These are phyloP conservation scores for Geoglossum cookeanum DNA, from an alignment of 2,329 filamentous ascomycete species.

Conservation along the genomic window DNA sequence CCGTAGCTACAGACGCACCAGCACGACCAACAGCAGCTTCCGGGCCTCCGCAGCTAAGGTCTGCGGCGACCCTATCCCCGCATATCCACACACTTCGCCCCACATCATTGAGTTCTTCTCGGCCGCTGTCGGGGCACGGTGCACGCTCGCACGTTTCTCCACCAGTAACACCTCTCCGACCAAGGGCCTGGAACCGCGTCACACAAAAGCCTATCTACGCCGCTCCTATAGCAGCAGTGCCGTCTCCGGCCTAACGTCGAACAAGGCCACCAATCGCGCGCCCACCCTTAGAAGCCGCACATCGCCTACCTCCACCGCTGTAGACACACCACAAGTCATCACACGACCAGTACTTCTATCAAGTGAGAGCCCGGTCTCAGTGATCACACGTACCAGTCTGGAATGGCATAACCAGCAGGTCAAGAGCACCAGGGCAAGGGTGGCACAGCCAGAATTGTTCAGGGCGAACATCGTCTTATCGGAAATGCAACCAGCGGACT, in stretches of 20 bases:
- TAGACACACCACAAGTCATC: constrained; percentile 12
- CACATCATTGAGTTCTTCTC: constrained; percentile 63
- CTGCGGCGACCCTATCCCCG: constrained; percentile 60
- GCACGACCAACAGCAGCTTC: not conserved
- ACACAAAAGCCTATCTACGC: constrained; percentile 52
- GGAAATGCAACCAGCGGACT: constrained; percentile 14
- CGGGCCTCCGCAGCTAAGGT: constrained; percentile 38
- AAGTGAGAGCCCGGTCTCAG: constrained; percentile 84
- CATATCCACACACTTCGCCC: constrained; percentile 48
- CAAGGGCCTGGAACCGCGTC: constrained; percentile 27
- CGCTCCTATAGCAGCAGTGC: not conserved
- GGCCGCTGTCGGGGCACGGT: constrained; percentile 53
- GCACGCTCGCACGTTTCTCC: constrained; percentile 68
- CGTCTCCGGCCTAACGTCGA: not conserved
- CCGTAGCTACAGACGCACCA: not conserved
- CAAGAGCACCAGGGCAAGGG: constrained; percentile 37
- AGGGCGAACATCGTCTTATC: constrained; percentile 72
- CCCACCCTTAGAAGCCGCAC: constrained; percentile 27
- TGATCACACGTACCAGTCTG: constrained; percentile 65
- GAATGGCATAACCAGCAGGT: constrained; percentile 61
- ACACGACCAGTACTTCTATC: constrained; percentile 51
- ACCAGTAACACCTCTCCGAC: constrained; percentile 35
- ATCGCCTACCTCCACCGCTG: not conserved
- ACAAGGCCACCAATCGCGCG: not conserved
- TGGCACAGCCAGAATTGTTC: constrained; percentile 57